A percentile compares a stretch with the other conserved stretches of the same genome.
Conservation (phyloP, 1,284 basidiomycete genomes). For the Ustilago sp. region DNA sequence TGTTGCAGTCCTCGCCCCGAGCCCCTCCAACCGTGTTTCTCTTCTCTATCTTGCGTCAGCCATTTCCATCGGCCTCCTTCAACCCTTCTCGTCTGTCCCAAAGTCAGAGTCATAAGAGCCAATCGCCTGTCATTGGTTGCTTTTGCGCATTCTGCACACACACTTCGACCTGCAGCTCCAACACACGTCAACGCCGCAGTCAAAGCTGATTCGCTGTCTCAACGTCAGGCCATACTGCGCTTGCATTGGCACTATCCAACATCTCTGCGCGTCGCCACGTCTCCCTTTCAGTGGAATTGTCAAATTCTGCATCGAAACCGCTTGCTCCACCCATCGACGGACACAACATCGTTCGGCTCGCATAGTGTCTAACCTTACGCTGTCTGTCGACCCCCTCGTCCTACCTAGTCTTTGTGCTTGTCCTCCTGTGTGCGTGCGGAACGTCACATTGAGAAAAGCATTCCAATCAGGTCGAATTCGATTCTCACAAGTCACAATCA, state of each 20-base stretch:
- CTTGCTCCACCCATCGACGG: conserved; percentile 18
- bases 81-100: not conserved
- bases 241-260: conserved; percentile 15
- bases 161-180: not conserved
- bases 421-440: not conserved
- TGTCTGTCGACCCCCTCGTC: not conserved
- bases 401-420: not conserved
- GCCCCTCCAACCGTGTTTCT: not conserved
- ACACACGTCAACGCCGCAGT: not conserved
- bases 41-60: not conserved
- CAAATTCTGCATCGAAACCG: not conserved
- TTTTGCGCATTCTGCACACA: conserved; percentile 1
- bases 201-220: not conserved
- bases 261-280: conserved; percentile 7
- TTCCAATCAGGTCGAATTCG: not conserved
- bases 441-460: not conserved
- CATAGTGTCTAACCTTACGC: conserved; percentile 1
- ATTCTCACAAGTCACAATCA: conserved; percentile 6
- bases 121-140: not conserved
- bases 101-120: not conserved
- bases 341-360: conserved; percentile 1
- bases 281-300: not conserved
- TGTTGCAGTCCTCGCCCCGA: not conserved
- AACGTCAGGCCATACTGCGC: not conserved
- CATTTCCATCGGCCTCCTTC: not conserved